phyloP scores from a whole-genome alignment of 768 basidiomycete genomes.

The Amanita polypyramis region DNA sequence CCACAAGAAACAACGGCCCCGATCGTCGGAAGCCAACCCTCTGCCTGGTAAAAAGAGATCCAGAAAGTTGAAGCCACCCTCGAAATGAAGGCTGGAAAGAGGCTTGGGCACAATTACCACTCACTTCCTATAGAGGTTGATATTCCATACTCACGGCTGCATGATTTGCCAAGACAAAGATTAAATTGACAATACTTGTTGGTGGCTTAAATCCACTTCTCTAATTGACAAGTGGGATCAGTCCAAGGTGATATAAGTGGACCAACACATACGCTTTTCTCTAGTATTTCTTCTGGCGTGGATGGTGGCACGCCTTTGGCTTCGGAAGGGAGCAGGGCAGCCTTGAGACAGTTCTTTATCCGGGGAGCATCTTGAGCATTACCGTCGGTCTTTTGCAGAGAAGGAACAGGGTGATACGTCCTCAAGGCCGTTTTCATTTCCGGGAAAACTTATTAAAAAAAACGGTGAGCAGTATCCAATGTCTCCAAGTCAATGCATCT shows the following conservation, averaged over 20 bases:
- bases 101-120: slow-evolving; percentile 28
- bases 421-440: slow-evolving; percentile 89
- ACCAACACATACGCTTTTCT: slow-evolving; percentile 46
- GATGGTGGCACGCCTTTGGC: slow-evolving; percentile 54
- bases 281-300: slow-evolving; percentile 64
- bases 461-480: slow-evolving; percentile 10
- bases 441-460: slow-evolving; percentile 58
- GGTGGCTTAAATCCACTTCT: slow-evolving; percentile 56
- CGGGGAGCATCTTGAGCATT: slow-evolving; percentile 88
- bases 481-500: slow-evolving; percentile 16
- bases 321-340: slow-evolving; percentile 64
- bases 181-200: slow-evolving; percentile 77
- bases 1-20: slow-evolving; percentile 77
- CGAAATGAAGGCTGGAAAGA: slow-evolving; percentile 60
- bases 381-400: slow-evolving; percentile 77
- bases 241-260: background rate
- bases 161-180: slow-evolving; percentile 76
- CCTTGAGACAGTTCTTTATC: slow-evolving; percentile 86
- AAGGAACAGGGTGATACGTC: slow-evolving; percentile 88
- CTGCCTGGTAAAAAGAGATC: slow-evolving; percentile 75
- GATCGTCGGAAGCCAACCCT: slow-evolving; percentile 57
- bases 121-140: background rate
- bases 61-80: slow-evolving; percentile 61
- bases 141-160: slow-evolving; percentile 44
- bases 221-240: slow-evolving; percentile 21